Evolutionary conservation across 768 basidiomycete species (phyloP).

Genomic region (Podaxis sp.): DNA sequence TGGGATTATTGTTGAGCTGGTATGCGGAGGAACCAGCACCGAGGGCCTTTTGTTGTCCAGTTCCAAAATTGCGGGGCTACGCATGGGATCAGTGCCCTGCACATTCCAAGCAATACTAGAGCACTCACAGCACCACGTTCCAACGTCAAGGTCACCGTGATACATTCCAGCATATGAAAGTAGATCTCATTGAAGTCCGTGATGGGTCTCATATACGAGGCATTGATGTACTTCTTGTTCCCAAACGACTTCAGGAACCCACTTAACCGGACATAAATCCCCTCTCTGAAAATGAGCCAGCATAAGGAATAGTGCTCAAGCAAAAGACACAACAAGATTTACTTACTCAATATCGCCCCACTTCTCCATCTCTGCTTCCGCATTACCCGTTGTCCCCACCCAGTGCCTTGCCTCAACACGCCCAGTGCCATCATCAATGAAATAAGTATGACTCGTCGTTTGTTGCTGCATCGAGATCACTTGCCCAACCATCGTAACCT

Average conservation of each 20-base stretch:
- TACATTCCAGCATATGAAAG: slow-evolving; percentile 79
- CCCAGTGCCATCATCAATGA: slow-evolving; percentile 86
- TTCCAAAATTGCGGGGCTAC: slow-evolving; percentile 34
- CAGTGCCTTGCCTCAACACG: slow-evolving; percentile 78
- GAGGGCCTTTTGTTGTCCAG: slow-evolving; percentile 21
- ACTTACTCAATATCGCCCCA: slow-evolving; percentile 48
- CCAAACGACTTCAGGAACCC: slow-evolving; percentile 83
- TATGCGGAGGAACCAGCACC: slow-evolving; percentile 38
- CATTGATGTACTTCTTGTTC: slow-evolving; percentile 80
- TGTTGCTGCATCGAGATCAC: slow-evolving; percentile 67
- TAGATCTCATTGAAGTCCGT: slow-evolving; percentile 75
- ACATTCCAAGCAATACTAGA: not conserved
- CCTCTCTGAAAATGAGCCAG: slow-evolving; percentile 47
- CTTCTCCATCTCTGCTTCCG: slow-evolving; percentile 52
- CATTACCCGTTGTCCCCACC: slow-evolving; percentile 56
- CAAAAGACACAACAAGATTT: not conserved
- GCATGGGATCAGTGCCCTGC: slow-evolving; percentile 2
- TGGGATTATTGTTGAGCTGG: slow-evolving; percentile 29
- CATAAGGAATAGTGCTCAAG: not conserved
- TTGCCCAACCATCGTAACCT: slow-evolving; percentile 38
- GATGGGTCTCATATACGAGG: slow-evolving; percentile 67
- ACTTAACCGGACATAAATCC: slow-evolving; percentile 77
- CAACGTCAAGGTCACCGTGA: slow-evolving; percentile 64
- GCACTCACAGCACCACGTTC: slow-evolving; percentile 63
- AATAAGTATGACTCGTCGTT: slow-evolving; percentile 79